phyloP scores from a whole-genome alignment of 176 grass and related monocot species.

The Oryza australiensis region DNA sequence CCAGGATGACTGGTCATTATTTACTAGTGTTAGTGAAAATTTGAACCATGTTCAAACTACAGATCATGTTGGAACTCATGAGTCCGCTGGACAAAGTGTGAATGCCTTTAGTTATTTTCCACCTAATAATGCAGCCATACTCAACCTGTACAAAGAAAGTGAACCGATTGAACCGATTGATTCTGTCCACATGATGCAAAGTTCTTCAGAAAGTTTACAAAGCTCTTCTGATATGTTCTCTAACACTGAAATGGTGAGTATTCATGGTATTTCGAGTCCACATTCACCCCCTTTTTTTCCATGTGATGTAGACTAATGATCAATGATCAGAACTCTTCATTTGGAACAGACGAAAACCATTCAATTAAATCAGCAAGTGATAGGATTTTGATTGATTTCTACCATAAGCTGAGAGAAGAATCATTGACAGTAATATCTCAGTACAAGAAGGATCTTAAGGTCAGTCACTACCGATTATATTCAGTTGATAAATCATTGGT shows the following conservation, averaged over 20 bases:
- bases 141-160: conserved; percentile 35
- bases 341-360: conserved; percentile 51
- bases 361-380: conserved; percentile 39
- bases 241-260: conserved; percentile 48
- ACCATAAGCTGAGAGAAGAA: conserved; percentile 41
- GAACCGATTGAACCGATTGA: neutral
- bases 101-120: conserved; percentile 23
- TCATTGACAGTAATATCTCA: conserved; percentile 23
- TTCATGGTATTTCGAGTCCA: conserved; percentile 4
- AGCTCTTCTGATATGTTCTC: conserved; percentile 48
- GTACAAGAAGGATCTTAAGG: conserved; percentile 41
- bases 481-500: neutral
- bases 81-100: conserved; percentile 9
- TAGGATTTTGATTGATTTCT: conserved; percentile 48
- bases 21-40: conserved; percentile 22
- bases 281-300: neutral
- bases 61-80: neutral
- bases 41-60: conserved; percentile 24
- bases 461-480: conserved; percentile 24
- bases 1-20: conserved; percentile 41
- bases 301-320: conserved; percentile 40
- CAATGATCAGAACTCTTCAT: conserved; percentile 60
- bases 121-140: conserved; percentile 38
- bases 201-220: conserved; percentile 23
- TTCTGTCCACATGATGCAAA: neutral